Conservation (phyloP, 345 rosid genomes). For the Pugionium dolabratum region DNA sequence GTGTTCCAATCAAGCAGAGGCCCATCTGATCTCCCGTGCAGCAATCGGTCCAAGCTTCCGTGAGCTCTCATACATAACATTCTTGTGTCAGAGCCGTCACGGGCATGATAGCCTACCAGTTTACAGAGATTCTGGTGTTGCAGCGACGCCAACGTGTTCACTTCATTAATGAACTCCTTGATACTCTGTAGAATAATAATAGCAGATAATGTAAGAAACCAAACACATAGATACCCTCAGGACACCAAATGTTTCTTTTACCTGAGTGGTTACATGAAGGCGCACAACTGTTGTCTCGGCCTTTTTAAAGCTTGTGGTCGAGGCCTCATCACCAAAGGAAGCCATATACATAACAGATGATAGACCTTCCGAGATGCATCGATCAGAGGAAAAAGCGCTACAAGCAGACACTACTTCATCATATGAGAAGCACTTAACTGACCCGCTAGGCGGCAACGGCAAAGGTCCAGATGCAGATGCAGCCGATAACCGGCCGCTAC, state of each 20-base stretch:
- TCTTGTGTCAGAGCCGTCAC: slow-evolving; percentile 75
- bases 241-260: slow-evolving; percentile 28
- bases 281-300: slow-evolving; percentile 90
- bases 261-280: slow-evolving; percentile 75
- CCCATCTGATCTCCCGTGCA: slow-evolving; percentile 86
- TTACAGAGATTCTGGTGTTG: slow-evolving; percentile 93
- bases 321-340: slow-evolving; percentile 78
- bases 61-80: slow-evolving; percentile 90
- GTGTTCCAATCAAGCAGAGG: slow-evolving; percentile 96
- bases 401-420: slow-evolving; percentile 86
- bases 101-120: slow-evolving; percentile 82
- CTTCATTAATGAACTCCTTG: slow-evolving; percentile 77
- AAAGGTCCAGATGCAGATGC: slow-evolving; percentile 84
- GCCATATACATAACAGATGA: slow-evolving; percentile 83
- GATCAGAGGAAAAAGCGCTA: slow-evolving; percentile 68
- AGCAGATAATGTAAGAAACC: slow-evolving; percentile 27
- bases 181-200: slow-evolving; percentile 51
- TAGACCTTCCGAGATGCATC: slow-evolving; percentile 79
- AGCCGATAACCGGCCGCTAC: slow-evolving; percentile 59
- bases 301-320: slow-evolving; percentile 57
- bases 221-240: not conserved
- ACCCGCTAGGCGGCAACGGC: slow-evolving; percentile 77
- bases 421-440: slow-evolving; percentile 63
- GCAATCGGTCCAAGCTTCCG: slow-evolving; percentile 87
- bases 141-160: slow-evolving; percentile 79